These are phyloP conservation scores for Epichloe hybrida DNA, from an alignment of 2,329 filamentous ascomycete species.

Conservation along the genomic window DNA sequence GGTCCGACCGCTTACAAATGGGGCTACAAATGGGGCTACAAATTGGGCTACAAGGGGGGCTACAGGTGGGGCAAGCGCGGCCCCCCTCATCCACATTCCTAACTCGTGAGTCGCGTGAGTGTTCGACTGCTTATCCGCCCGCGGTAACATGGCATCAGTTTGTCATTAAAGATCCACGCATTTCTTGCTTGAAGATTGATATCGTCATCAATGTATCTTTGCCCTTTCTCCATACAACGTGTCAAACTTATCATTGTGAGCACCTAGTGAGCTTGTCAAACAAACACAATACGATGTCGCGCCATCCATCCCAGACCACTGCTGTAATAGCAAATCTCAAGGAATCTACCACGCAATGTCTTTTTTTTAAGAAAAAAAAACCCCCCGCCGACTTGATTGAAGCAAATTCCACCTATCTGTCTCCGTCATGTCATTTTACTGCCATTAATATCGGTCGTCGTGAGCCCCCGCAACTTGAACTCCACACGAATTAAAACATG, in stretches of 20 bases:
- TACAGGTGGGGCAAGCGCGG: background rate
- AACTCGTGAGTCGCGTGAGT: background rate
- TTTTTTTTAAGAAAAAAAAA: no score
- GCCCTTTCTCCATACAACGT: background rate
- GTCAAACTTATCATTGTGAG: background rate
- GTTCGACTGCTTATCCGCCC: no score
- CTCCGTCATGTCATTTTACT: background rate
- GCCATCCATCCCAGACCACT: background rate
- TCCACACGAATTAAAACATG: background rate
- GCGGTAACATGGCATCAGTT: no score
- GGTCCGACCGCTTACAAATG: slow-evolving; percentile 1
- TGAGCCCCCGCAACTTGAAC: background rate
- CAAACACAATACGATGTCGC: background rate
- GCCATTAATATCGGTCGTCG: background rate
- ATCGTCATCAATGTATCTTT: background rate
- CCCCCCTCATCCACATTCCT: background rate
- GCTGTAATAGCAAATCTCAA: background rate
- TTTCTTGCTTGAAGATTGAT: no score
- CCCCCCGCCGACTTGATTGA: background rate
- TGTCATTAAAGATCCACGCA: no score
- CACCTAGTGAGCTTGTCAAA: background rate
- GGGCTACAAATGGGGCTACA: background rate
- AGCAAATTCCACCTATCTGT: background rate
- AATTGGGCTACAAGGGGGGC: background rate
- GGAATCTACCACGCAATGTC: background rate